Evolutionary conservation across 495 filamentous ascomycete genomes (phyloP), one percentile per base, ranked within the genome.

Genomic region (Arthonia radiata): DNA sequence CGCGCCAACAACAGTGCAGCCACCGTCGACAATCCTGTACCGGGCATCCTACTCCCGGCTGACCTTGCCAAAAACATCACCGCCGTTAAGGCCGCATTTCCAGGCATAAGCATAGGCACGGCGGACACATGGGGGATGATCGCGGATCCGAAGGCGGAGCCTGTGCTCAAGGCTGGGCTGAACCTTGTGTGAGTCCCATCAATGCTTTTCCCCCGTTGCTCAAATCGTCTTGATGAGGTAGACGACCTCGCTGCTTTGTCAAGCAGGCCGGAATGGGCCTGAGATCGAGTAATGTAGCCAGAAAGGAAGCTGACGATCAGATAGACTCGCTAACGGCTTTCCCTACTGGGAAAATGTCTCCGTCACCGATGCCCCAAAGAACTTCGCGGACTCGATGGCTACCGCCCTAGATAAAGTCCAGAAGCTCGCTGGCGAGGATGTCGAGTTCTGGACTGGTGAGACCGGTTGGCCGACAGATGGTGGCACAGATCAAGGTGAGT

Each of bases 81-180:
- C 26, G 55, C 62, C 23, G 58, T 73, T 15, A 59, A 64, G 46
- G 42, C 46, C 8, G 9, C 43, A 50, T 24, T 64, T 59, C 39
- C 59, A 43, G 31, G 23, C 24, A 46, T 68, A 36, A 64, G 63
- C 40, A 59, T 82, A 19, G 76, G 76, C 29, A 79, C 71, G 12
- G 76, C 74, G 4, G 76, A 83, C 50, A 65, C 57, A 43, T 83
- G 76, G 76, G 81, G 81, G 54, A 77, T 73, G 48, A 71, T 59
- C 39, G 57, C 61, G 21, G 71, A 80, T 42, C 72, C 70, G 19
- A 74, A 70, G 23, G 75, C 65, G 5, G 65, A 81, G 40, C 52
- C 67, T 13, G 47, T 78, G 31, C 58, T 76, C 37, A 43, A 52
- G 23, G 53, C 57, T 21, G 57, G 54, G 32, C 62, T 60, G 14